phyloP scores from a whole-genome alignment of 179 eudicot genomes.

The Nepenthes alata region DNA sequence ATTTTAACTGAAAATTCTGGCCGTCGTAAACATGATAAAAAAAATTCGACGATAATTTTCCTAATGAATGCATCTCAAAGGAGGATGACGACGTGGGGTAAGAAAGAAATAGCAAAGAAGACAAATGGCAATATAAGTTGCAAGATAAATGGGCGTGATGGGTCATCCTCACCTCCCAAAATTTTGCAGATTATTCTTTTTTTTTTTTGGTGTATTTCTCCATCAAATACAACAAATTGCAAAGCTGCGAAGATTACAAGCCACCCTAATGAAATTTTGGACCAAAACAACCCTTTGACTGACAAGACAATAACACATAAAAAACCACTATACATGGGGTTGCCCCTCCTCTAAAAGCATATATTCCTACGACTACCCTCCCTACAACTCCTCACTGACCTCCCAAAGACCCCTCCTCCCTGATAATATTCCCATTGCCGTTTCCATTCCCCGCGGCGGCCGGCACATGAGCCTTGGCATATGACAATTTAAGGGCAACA shows the following conservation, averaged over 20 bases:
- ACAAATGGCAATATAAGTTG: neutral
- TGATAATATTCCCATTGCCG: constrained; percentile 21
- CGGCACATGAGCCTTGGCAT: constrained; percentile 22
- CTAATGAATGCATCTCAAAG: no score
- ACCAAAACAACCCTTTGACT: constrained; percentile 11
- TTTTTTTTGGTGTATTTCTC: constrained; percentile 5
- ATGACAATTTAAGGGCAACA: constrained; percentile 65
- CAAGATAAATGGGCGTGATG: neutral
- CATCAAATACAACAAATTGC: constrained; percentile 32
- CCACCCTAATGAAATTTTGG: constrained; percentile 5
- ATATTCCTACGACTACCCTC: constrained; percentile 31
- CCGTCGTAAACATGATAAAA: no score
- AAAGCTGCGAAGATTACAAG: constrained; percentile 30
- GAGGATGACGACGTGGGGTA: no score
- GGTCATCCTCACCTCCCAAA: constrained; percentile 12
- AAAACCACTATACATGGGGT: constrained; percentile 39
- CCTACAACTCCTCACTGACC: constrained; percentile 48
- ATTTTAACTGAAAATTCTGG: no score
- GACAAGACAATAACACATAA: constrained; percentile 22
- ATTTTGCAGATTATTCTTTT: constrained; percentile 14
- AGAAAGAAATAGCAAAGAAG: no score
- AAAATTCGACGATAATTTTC: no score
- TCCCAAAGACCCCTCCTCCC: constrained; percentile 55
- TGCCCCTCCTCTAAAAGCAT: constrained; percentile 8
- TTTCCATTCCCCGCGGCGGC: constrained; percentile 11